Evolutionary conservation across 768 basidiomycete genomes (phyloP).

Genomic region (Austroboletus eburneus): DNA sequence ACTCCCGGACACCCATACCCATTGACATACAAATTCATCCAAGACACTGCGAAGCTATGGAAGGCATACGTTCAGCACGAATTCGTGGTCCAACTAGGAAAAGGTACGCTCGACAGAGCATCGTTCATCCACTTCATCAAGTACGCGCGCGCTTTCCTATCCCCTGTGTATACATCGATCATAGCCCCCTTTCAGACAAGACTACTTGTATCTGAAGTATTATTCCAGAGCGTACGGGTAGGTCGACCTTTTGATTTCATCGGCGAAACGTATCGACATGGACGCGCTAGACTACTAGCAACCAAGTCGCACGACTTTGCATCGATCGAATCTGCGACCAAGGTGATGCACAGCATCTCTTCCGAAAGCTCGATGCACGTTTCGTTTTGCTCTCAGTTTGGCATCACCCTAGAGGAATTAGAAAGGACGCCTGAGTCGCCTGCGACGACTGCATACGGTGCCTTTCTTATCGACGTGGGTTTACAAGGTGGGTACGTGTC

Average conservation of each 20-base stretch:
- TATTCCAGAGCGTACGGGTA: conserved; percentile 81
- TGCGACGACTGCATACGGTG: conserved; percentile 81
- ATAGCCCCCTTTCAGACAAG: conserved; percentile 50
- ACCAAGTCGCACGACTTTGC: conserved; percentile 69
- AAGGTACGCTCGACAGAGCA: conserved; percentile 61
- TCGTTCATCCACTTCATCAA: conserved; percentile 83
- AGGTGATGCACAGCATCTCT: conserved; percentile 60
- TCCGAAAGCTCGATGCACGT: conserved; percentile 72
- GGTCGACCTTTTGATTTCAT: conserved; percentile 10
- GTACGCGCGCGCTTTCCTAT: conserved; percentile 35
- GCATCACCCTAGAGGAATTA: conserved; percentile 57
- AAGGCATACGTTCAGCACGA: conserved; percentile 76
- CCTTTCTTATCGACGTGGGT: conserved; percentile 78
- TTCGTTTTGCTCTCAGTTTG: conserved; percentile 66
- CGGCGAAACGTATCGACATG: background rate
- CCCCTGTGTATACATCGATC: background rate
- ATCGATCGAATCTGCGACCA: conserved; percentile 62
- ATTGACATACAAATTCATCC: conserved; percentile 61
- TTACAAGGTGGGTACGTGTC: conserved; percentile 34
- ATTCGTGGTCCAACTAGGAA: conserved; percentile 73
- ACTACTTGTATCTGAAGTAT: conserved; percentile 78
- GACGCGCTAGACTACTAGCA: conserved; percentile 54
- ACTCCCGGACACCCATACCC: conserved; percentile 63
- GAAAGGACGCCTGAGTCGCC: conserved; percentile 59
- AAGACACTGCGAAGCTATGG: conserved; percentile 54